These are phyloP conservation scores for Dothideomycetidae sp. DNA, from an alignment of 2,329 filamentous ascomycete genomes.

Conservation along the genomic window DNA sequence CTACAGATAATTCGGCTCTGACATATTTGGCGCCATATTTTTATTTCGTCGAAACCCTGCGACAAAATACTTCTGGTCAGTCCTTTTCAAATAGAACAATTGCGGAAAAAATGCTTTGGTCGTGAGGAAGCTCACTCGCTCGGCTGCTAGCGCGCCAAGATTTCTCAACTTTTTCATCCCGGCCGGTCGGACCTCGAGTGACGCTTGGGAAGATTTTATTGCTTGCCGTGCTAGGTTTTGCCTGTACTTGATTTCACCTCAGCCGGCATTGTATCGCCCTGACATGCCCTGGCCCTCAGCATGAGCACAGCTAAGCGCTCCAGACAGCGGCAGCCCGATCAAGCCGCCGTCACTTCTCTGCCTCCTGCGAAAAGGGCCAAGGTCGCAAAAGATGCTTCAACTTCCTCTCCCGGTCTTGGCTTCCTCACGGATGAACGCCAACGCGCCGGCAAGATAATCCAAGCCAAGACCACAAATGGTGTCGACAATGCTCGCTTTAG, in stretches of 20 bases:
- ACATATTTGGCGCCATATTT: no score
- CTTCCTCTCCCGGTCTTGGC: slow-evolving; percentile 18
- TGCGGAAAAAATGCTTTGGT: no score
- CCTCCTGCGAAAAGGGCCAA: slow-evolving; percentile 22
- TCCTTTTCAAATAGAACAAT: not conserved
- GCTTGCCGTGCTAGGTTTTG: no score
- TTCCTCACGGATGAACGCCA: slow-evolving; percentile 24
- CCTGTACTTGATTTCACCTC: no score
- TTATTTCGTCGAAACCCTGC: no score
- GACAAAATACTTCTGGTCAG: no score
- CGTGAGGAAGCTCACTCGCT: not conserved
- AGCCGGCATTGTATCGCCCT: slow-evolving; percentile 12
- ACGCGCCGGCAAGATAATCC: slow-evolving; percentile 24
- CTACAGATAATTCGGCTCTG: no score
- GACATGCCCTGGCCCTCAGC: slow-evolving; percentile 14
- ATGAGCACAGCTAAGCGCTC: slow-evolving; percentile 25
- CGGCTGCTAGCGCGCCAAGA: not conserved
- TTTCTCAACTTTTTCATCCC: not conserved
- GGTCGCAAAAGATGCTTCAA: slow-evolving; percentile 18
- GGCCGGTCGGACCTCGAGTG: not conserved
- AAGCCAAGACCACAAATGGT: slow-evolving; percentile 39
- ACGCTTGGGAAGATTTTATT: not conserved
- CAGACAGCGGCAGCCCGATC: slow-evolving; percentile 17
- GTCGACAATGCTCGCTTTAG: slow-evolving; percentile 36
- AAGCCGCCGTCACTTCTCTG: slow-evolving; percentile 17